Conservation (phyloP, 805 yeast species). For the Kuraishia hungarica region DNA sequence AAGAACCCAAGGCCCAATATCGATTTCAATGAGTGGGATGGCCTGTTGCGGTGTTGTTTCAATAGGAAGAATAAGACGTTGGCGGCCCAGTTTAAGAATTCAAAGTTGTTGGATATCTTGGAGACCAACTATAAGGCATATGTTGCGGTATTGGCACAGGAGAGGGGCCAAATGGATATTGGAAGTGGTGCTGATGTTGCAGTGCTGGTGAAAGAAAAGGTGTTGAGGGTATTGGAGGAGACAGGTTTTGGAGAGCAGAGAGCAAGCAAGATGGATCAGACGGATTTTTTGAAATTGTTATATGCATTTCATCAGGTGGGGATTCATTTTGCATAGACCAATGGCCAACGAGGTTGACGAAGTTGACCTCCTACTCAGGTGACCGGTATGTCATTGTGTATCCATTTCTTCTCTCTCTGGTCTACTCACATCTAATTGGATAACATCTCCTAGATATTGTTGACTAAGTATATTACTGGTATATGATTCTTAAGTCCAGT, state of each 20-base stretch:
- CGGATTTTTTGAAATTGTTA: constrained; percentile 77
- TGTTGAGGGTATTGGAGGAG: constrained; percentile 64
- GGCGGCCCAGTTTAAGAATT: constrained; percentile 84
- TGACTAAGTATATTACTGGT: too few relatives aligned
- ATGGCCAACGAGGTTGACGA: too few relatives aligned
- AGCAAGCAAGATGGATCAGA: constrained; percentile 91
- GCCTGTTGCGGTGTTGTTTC: constrained; percentile 81
- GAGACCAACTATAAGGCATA: constrained; percentile 84
- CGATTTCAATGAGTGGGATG: constrained; percentile 96
- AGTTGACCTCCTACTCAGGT: too few relatives aligned
- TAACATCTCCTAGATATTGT: too few relatives aligned
- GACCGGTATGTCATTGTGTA: too few relatives aligned
- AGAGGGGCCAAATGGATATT: constrained; percentile 39
- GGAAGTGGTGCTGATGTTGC: constrained; percentile 29
- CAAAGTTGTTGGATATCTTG: constrained; percentile 68
- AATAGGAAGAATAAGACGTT: constrained; percentile 91
- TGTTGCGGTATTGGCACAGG: constrained; percentile 40
- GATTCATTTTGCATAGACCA: constrained; percentile 75
- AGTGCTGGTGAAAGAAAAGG: constrained; percentile 54
- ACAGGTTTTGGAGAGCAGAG: constrained; percentile 81
- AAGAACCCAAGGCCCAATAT: constrained; percentile 91
- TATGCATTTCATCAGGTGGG: constrained; percentile 97
- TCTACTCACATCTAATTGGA: too few relatives aligned
- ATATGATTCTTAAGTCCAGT: too few relatives aligned
- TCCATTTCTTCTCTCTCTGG: too few relatives aligned